These are phyloP conservation scores for Pterula multifida DNA, from an alignment of 1,284 basidiomycete genomes.

Conservation along the genomic window DNA sequence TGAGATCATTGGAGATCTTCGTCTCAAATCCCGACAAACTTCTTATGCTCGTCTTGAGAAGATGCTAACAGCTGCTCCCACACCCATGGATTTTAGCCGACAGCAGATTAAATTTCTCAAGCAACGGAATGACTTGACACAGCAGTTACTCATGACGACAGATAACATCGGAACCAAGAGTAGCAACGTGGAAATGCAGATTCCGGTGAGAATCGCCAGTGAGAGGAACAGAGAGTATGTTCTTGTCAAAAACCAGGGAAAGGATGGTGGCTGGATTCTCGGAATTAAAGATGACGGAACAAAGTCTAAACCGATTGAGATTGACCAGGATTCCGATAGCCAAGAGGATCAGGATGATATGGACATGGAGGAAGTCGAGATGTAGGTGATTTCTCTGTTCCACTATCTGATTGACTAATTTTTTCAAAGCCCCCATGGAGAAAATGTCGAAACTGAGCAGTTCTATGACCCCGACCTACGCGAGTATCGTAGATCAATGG, in stretches of 20 bases:
- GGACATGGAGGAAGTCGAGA: conserved; percentile 68
- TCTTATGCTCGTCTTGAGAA: conserved; percentile 85
- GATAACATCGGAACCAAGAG: conserved; percentile 84
- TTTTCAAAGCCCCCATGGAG: conserved; percentile 23
- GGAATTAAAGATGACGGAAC: conserved; percentile 79
- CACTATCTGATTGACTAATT: too few species aligned
- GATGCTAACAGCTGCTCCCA: conserved; percentile 76
- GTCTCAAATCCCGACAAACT: conserved; percentile 88
- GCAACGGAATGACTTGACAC: conserved; percentile 86
- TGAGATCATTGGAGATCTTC: conserved; percentile 94
- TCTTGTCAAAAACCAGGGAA: conserved; percentile 80
- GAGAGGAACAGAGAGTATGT: conserved; percentile 92
- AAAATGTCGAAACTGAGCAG: conserved; percentile 30
- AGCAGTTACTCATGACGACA: conserved; percentile 89
- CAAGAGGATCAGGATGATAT: conserved; percentile 31
- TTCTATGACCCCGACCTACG: conserved; percentile 69
- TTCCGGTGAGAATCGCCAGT: conserved; percentile 88
- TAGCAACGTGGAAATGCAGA: conserved; percentile 58
- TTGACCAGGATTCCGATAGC: conserved; percentile 38
- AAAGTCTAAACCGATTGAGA: conserved; percentile 74
- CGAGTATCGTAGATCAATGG: conserved; percentile 53
- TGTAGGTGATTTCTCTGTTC: conserved; percentile 31
- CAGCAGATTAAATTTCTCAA: conserved; percentile 88
- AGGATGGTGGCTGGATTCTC: conserved; percentile 85
- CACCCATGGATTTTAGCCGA: conserved; percentile 90